Conservation (phyloP, 192 early-diverging fungal species). For the Phycomyces blakesleeanus region DNA sequence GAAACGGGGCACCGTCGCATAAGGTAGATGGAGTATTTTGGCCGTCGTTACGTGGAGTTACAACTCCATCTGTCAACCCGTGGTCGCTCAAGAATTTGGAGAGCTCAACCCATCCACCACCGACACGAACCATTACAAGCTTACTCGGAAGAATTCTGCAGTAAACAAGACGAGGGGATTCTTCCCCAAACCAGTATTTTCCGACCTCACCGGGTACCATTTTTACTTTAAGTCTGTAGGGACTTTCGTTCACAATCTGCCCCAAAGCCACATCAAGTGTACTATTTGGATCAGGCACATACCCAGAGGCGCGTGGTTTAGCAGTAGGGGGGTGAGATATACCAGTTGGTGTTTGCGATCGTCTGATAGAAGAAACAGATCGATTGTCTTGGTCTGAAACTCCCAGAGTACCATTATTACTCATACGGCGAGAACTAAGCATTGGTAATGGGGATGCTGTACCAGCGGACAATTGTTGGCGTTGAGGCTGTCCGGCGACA, state of each 20-base stretch:
- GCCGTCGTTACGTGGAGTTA: background rate
- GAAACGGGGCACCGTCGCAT: background rate
- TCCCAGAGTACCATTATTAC: background rate
- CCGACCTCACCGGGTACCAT: constrained; percentile 51
- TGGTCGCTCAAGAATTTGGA: constrained; percentile 42
- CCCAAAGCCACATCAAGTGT: constrained; percentile 56
- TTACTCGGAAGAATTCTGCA: constrained; percentile 57
- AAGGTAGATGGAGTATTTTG: background rate
- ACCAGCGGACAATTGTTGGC: background rate
- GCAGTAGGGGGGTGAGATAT: background rate
- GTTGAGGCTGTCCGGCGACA: background rate
- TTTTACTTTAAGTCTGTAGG: constrained; percentile 42
- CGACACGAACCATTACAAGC: constrained; percentile 65
- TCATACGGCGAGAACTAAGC: background rate
- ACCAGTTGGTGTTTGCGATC: constrained; percentile 1
- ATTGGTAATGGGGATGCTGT: background rate
- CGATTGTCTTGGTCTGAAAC: background rate
- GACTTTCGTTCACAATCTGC: constrained; percentile 54
- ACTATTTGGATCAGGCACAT: constrained; percentile 53
- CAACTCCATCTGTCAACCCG: constrained; percentile 25
- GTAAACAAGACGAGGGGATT: constrained; percentile 57
- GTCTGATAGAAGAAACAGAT: background rate
- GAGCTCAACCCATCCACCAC: constrained; percentile 62
- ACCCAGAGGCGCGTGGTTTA: constrained; percentile 18
- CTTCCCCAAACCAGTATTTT: constrained; percentile 65